Evolutionary conservation across 352 stramenopile species (phyloP).

Genomic region (Ochromonadaceae sp.): DNA sequence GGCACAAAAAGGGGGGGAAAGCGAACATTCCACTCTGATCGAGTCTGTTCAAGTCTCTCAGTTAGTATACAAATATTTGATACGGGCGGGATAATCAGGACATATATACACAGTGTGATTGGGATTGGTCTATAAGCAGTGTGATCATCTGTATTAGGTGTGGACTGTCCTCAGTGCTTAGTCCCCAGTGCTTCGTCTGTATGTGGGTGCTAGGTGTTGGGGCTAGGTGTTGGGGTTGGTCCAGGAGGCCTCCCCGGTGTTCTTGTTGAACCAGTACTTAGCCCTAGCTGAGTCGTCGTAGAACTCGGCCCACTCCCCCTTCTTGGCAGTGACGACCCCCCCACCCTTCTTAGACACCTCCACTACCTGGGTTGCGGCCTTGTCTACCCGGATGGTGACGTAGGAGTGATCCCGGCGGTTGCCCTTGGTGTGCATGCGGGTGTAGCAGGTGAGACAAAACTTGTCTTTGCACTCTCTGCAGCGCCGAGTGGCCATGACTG

Average conservation of each 20-base stretch:
- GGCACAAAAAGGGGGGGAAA: no score
- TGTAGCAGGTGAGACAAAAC: neutral
- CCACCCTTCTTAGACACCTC: neutral
- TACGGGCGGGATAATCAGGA: no score
- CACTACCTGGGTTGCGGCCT: neutral
- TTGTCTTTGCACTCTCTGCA: slow-evolving; percentile 1
- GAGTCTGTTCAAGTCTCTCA: no score
- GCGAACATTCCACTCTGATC: no score
- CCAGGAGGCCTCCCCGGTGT: slow-evolving; percentile 13
- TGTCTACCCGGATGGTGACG: neutral
- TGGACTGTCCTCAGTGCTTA: no score
- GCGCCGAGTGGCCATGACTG: neutral
- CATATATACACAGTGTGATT: no score
- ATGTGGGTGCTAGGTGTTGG: no score
- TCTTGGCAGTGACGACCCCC: neutral
- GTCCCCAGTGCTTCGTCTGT: no score
- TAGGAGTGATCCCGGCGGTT: neutral
- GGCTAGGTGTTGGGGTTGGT: no score
- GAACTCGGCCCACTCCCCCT: slow-evolving; percentile 1
- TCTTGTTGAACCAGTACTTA: slow-evolving; percentile 15
- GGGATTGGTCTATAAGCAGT: no score
- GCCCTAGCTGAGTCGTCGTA: neutral
- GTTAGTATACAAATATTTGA: no score
- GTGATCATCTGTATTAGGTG: no score
- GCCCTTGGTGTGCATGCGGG: neutral